Conservation (phyloP, 495 filamentous ascomycete genomes). For the Usnea hakonensis region DNA sequence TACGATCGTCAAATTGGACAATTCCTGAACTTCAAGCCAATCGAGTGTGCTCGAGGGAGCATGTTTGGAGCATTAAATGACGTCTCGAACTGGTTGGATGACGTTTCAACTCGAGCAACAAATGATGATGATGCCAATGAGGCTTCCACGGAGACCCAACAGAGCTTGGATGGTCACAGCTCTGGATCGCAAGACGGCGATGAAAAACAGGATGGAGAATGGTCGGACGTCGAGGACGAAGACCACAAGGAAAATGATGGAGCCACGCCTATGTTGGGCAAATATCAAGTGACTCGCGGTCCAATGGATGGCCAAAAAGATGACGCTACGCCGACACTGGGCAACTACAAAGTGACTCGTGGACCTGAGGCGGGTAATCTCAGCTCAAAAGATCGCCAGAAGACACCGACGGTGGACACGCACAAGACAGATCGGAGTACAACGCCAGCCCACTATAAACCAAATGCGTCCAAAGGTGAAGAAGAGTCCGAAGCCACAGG, state of each 20-base stretch:
- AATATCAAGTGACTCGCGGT: neutral
- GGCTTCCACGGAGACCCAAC: neutral
- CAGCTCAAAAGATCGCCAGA: too few species aligned
- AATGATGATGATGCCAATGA: neutral
- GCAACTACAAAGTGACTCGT: too few species aligned
- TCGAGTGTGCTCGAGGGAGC: neutral
- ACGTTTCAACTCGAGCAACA: neutral
- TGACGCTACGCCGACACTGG: too few species aligned
- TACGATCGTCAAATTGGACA: neutral
- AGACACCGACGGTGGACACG: neutral
- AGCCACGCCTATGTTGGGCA: neutral
- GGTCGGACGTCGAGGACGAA: neutral
- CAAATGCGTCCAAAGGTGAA: neutral
- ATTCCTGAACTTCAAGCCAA: neutral
- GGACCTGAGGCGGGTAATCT: too few species aligned
- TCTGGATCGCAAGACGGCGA: neutral
- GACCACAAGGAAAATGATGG: neutral
- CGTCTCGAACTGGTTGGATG: neutral
- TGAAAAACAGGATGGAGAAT: neutral
- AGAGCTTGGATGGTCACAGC: neutral
- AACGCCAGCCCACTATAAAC: neutral
- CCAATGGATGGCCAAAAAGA: neutral
- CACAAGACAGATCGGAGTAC: neutral
- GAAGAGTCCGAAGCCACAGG: neutral
- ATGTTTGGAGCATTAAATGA: neutral